Base-by-base conservation (phyloP, 371 early-diverging fungal genomes). In the Syncephalastrum sp. region DNA sequence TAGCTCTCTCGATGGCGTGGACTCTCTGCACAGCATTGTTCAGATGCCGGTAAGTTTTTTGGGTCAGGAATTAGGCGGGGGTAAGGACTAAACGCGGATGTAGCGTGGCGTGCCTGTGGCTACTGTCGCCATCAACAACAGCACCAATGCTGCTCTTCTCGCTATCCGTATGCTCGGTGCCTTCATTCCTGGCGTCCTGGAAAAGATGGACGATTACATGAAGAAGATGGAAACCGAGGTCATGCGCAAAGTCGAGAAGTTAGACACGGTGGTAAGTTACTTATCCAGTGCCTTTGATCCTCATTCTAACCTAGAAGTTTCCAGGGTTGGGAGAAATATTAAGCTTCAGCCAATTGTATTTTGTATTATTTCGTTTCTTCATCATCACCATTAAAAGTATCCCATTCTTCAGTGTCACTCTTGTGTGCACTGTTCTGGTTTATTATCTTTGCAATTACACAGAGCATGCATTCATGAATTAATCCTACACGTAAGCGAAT, bases 51-150 rank as follows among this genome's bases (percentile, higher is more conserved):
- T 92, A 81, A 67, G 86, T 81, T 43, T 46, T 47, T 7, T 4
- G 33, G 45, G 25, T 0, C 27, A 6, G 33, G n/a, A 15, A 25
- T 45, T 49, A 13, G 27, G 12, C 50, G 10, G 27, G 29, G 16
- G 13, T 45, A 19, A 41, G 44, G 27, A 15, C 42, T 24, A 27
- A n/a, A 17, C 5, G 19, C 21, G 50, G 42, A n/a, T 55, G 25
- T 74, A 92, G 91, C 87, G 98, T 51, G 98, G 98, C 55, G 89
- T 97, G 19, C 97, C 98, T 23, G 96, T 96, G 0, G 98, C 98
- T 3, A 96, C 97, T 3, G 97, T 97, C 1, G 98, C 97, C 24
- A 95, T 98, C 68, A 92, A 94, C 72, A 98, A 97, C 77, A 84
- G 94, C 50, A 93, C 92, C 47, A 96, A 98, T 60, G 97, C 97